These are phyloP conservation scores for Rhamnella rubrinervis DNA, from an alignment of 331 rosid species.

Conservation along the genomic window DNA sequence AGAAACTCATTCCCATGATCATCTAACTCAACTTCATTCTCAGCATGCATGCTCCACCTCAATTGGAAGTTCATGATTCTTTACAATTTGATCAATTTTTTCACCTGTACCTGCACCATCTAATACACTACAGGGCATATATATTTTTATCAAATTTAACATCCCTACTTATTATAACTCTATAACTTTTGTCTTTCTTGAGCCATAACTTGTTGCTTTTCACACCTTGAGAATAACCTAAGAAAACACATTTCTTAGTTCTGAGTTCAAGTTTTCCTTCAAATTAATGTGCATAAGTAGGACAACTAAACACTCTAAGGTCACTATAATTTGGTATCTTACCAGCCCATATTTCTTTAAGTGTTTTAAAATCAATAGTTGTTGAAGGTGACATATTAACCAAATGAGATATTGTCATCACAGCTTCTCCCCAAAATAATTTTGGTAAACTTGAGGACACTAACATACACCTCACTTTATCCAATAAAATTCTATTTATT, in stretches of 20 bases:
- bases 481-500: constrained; percentile 40
- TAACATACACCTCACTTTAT: background rate
- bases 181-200: no score
- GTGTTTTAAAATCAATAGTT: background rate
- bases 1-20: no score
- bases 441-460: background rate
- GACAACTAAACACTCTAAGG: background rate
- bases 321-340: background rate
- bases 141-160: background rate
- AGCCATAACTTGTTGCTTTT: background rate
- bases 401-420: background rate
- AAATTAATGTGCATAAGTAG: background rate
- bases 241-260: background rate
- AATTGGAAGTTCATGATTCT: no score
- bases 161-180: background rate
- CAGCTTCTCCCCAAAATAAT: background rate
- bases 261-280: background rate
- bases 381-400: background rate
- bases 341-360: no score
- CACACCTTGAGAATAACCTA: background rate
- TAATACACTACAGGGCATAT: no score
- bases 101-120: background rate
- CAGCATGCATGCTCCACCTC: background rate
- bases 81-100: no score
- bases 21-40: no score